Base-by-base conservation (phyloP, 805 yeast species). In the Ogataea nakhonphanomensis region DNA sequence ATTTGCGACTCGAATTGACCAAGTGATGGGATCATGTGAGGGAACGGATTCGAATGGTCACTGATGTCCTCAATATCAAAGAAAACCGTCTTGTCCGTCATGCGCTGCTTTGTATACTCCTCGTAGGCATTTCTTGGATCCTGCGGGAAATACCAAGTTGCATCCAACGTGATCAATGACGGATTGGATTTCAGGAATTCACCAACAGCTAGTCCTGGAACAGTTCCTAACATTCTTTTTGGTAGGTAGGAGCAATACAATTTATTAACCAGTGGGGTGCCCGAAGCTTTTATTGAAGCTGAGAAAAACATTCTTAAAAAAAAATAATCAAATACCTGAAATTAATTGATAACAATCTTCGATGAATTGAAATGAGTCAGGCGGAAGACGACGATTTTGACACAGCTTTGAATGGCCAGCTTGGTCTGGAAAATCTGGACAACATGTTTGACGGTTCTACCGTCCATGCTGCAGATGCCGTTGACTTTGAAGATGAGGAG, bases 141-240 rank as follows among this genome's bases (percentile, higher is more conserved):
- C 54, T 80, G 82, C 34, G 98, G 96, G 77, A 91, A 73, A 61
- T 80, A 88, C 97, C 98, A 93, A 0, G 97, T 81, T 4, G 95
- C 79, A 61, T 91, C 99, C 14, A 91, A 67, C 1, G 95, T 82
- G 24, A 38, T 20, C 8, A 30, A 12, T 2, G 36, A 32, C 7
- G 38, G 31, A 2, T 29, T 32, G n/a, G 44, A 43, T 1, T 43
- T 27, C 21, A 57, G 35, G 27, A 53, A 51, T 4, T 30, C 21
- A 1, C 25, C 43, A 5, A 51, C 50, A 12, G 47, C 34, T 4
- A 58, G 53, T 3, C 62, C 62, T 1, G 65, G 44, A 11, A 62
- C 40, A 1, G 42, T 20, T 7, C 36, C 25, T 11, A 33, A 23
- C 36, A 13, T 14, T 8, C 36, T 22, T 2, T 3, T 4, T 22